phyloP scores from a whole-genome alignment of 805 yeast species.

The Candida jianshihensis region DNA sequence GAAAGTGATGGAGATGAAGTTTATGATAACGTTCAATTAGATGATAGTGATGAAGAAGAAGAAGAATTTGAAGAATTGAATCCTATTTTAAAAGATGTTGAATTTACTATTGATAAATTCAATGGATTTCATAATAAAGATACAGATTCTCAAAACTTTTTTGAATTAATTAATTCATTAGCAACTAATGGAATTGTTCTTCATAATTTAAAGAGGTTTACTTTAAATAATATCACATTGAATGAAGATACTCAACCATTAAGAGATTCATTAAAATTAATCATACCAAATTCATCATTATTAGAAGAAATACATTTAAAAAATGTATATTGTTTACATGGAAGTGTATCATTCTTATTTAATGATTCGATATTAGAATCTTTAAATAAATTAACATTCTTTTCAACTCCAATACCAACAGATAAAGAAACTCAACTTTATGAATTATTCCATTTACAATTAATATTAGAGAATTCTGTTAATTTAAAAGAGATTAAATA shows the following conservation, averaged over 20 bases:
- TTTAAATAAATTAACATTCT: not conserved
- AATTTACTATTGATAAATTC: not conserved
- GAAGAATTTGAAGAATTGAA: not conserved
- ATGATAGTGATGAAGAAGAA: not conserved
- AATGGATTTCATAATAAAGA: not conserved
- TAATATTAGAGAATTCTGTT: not conserved
- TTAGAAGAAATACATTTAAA: not conserved
- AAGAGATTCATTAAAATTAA: not conserved
- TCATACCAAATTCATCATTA: not conserved
- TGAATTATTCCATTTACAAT: not conserved
- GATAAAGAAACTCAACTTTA: not conserved
- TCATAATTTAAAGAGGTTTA: not conserved
- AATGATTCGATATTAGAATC: not conserved
- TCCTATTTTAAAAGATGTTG: not conserved
- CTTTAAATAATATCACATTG: constrained; percentile 1
- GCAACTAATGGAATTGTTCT: not conserved
- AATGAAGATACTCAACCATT: not conserved
- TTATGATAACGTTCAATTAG: not conserved
- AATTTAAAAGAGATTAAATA: not conserved
- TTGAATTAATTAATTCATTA: not conserved
- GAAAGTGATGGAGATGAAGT: not conserved
- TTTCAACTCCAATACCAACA: not conserved
- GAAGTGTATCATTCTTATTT: not conserved
- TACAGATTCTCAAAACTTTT: not conserved
- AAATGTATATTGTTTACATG: constrained; percentile 1